phyloP scores from a whole-genome alignment of 257 asterid species.

The Perilla frutescens region DNA sequence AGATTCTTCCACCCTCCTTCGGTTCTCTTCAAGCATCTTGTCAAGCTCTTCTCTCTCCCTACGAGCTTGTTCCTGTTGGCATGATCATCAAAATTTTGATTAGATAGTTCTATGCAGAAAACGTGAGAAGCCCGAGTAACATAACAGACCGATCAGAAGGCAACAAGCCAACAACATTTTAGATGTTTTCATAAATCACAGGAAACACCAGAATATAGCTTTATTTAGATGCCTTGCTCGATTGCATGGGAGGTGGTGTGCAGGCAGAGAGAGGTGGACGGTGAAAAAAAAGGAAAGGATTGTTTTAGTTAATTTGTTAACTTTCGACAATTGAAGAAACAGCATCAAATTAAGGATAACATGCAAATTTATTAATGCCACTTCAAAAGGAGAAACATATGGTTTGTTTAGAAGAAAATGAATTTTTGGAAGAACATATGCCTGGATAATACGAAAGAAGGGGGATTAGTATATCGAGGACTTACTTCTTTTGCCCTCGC shows the following conservation, averaged over 20 bases:
- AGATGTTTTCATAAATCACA: neutral
- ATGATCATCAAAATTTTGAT: constrained; percentile 8
- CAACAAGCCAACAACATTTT: neutral
- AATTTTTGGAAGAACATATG: neutral
- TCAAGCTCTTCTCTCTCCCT: constrained; percentile 94
- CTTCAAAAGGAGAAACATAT: too few species aligned
- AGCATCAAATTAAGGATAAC: neutral
- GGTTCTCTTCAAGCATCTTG: constrained; percentile 94
- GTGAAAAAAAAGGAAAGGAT: neutral
- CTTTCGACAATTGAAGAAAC: constrained; percentile 19
- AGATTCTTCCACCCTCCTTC: constrained; percentile 89
- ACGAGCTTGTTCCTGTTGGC: constrained; percentile 80
- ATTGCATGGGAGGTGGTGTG: neutral
- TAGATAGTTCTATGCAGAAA: neutral
- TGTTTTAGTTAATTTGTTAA: constrained; percentile 7
- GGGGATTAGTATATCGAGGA: constrained; percentile 18
- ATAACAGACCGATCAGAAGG: neutral
- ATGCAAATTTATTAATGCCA: neutral
- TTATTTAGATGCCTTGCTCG: neutral
- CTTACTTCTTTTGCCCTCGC: constrained; percentile 92
- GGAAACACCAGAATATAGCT: neutral
- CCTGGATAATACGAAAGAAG: constrained; percentile 1
- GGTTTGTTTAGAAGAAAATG: neutral
- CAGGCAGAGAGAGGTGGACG: neutral
- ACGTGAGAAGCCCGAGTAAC: neutral